Evolutionary conservation across 1,284 basidiomycete genomes (phyloP).

Genomic region (Naganishia sp.): DNA sequence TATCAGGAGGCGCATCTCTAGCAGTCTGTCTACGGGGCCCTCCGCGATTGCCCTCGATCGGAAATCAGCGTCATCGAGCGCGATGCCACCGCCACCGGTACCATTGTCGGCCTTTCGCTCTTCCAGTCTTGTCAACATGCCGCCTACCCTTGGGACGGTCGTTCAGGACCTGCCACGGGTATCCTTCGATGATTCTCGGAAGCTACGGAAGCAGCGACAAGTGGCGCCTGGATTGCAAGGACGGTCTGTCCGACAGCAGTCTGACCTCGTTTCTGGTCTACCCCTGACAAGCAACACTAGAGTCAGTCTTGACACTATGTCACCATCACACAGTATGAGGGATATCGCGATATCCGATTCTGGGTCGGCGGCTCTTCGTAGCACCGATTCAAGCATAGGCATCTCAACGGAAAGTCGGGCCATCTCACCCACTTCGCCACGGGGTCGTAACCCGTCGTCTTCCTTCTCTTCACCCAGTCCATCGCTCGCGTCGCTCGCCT

Average conservation of each 20-base stretch:
- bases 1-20: slow-evolving; percentile 6
- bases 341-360: not conserved
- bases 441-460: not conserved
- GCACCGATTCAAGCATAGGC: not conserved
- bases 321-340: not conserved
- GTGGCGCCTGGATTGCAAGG: no score
- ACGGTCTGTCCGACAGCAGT: no score
- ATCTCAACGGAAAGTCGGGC: not conserved
- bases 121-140: not conserved
- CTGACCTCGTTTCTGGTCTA: not conserved
- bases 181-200: not conserved
- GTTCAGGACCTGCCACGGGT: not conserved
- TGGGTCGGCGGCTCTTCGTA: not conserved
- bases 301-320: not conserved
- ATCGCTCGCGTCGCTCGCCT: slow-evolving; percentile 3
- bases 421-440: not conserved
- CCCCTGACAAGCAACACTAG: not conserved
- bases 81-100: slow-evolving; percentile 11
- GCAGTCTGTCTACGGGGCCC: slow-evolving; percentile 14
- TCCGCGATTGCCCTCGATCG: not conserved
- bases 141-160: not conserved
- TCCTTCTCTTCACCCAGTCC: not conserved
- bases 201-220: not conserved
- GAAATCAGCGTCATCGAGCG: not conserved
- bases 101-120: slow-evolving; percentile 9